These are phyloP conservation scores for Bassia scoparia DNA, from an alignment of 148 eudicot species.

Conservation along the genomic window DNA sequence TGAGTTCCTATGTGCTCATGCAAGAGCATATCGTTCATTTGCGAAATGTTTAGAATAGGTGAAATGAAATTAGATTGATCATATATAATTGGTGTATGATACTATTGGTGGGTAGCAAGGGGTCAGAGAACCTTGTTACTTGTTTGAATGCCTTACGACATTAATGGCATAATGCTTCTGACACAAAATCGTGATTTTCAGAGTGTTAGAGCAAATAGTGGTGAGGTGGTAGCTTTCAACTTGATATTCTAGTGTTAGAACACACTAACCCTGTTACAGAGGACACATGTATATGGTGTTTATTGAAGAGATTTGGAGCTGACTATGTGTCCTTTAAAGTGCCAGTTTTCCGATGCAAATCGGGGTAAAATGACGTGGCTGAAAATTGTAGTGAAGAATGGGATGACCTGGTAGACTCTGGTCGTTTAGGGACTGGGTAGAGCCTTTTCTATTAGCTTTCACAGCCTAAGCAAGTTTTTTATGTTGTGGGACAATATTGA, in stretches of 20 bases:
- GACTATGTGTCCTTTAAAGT: not conserved
- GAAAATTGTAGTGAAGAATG: too few relatives aligned
- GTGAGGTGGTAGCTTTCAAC: not conserved
- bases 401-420: not conserved
- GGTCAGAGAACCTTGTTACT: not conserved
- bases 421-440: not conserved
- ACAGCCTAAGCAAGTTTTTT: not conserved
- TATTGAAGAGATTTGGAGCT: not conserved
- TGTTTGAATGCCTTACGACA: not conserved
- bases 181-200: not conserved
- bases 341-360: not conserved
- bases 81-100: not conserved
- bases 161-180: not conserved
- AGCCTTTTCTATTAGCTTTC: too few relatives aligned
- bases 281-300: too few relatives aligned
- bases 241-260: not conserved
- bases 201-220: too few relatives aligned
- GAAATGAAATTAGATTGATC: not conserved
- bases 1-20: not conserved
- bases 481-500: too few relatives aligned
- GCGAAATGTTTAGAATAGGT: not conserved
- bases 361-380: not conserved
- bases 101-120: not conserved
- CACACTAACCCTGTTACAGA: too few relatives aligned
- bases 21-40: not conserved